Percentiles rank a stretch among this genome's conserved stretches.
Evolutionary conservation across 352 stramenopile genomes (phyloP).

Genomic region (Phytophthora europaea): DNA sequence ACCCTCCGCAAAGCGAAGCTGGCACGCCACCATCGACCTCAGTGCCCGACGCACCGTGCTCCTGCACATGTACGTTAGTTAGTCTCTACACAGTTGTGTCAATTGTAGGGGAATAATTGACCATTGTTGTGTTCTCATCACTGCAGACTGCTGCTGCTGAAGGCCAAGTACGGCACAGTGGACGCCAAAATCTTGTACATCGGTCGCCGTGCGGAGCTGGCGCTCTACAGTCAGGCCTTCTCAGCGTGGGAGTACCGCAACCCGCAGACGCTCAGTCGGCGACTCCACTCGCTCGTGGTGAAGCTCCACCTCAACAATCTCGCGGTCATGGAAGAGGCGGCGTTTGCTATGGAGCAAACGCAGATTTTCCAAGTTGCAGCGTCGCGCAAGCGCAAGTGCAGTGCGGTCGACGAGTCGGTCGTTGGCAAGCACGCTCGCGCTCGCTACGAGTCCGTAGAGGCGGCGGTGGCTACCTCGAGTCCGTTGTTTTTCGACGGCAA

Average conservation of each 20-base stretch:
- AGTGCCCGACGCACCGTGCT: constrained; percentile 54
- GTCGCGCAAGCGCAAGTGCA: constrained; percentile 36
- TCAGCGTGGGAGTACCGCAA: constrained; percentile 66
- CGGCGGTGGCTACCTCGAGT: constrained; percentile 7
- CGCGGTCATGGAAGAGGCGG: constrained; percentile 46
- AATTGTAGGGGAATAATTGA: background rate
- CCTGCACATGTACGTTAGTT: constrained; percentile 57
- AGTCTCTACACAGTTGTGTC: background rate
- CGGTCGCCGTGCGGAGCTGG: constrained; percentile 62
- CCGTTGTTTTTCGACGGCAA: constrained; percentile 63
- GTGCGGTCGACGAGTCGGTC: constrained; percentile 10
- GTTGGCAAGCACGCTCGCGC: constrained; percentile 29
- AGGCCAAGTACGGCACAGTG: constrained; percentile 70
- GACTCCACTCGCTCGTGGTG: constrained; percentile 65
- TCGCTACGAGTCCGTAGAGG: constrained; percentile 3
- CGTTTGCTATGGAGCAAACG: constrained; percentile 36
- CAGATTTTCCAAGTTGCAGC: background rate
- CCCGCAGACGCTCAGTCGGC: constrained; percentile 62
- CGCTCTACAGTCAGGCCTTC: constrained; percentile 63
- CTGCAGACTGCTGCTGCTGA: constrained; percentile 60
- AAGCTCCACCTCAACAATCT: constrained; percentile 73
- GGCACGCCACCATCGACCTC: constrained; percentile 56
- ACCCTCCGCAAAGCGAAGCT: constrained; percentile 38
- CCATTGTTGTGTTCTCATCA: background rate
- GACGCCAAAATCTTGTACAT: constrained; percentile 75